A percentile compares a stretch with the other conserved stretches of the same genome.
Evolutionary conservation across 352 stramenopile genomes (phyloP).

Genomic region (Pythium phragmitis): DNA sequence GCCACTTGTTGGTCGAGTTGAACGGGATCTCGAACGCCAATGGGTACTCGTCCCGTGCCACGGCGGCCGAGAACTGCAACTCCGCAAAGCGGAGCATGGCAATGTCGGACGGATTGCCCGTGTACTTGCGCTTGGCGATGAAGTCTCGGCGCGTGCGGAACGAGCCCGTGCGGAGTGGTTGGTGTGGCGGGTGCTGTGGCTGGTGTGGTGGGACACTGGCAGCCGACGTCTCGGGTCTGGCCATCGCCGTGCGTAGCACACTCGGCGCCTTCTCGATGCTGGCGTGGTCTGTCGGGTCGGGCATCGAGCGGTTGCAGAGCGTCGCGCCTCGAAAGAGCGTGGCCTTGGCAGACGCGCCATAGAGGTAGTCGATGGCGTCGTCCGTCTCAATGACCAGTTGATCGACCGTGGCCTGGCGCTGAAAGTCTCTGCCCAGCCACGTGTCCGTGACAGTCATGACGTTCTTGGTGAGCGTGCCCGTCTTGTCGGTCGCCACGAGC

Average conservation of each 20-base stretch:
- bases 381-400: constrained; percentile 40
- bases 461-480: constrained; percentile 87
- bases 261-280: no score
- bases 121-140: constrained; percentile 41
- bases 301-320: constrained; percentile 45
- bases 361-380: constrained; percentile 36
- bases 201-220: no score
- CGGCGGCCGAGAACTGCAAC: constrained; percentile 35
- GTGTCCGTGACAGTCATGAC: constrained; percentile 58
- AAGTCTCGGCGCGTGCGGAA: constrained; percentile 13
- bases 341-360: constrained; percentile 27
- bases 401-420: constrained; percentile 29
- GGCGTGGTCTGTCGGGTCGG: constrained; percentile 20
- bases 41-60: constrained; percentile 39
- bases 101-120: constrained; percentile 51
- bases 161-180: constrained; percentile 3
- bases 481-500: constrained; percentile 93
- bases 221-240: no score
- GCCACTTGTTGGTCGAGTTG: constrained; percentile 74
- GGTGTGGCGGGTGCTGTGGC: no score
- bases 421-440: constrained; percentile 36
- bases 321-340: constrained; percentile 36
- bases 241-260: no score
- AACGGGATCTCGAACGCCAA: constrained; percentile 60
- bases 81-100: constrained; percentile 49